Evolutionary conservation across 768 basidiomycete species (phyloP).

Genomic region (Auriscalpium orientale): DNA sequence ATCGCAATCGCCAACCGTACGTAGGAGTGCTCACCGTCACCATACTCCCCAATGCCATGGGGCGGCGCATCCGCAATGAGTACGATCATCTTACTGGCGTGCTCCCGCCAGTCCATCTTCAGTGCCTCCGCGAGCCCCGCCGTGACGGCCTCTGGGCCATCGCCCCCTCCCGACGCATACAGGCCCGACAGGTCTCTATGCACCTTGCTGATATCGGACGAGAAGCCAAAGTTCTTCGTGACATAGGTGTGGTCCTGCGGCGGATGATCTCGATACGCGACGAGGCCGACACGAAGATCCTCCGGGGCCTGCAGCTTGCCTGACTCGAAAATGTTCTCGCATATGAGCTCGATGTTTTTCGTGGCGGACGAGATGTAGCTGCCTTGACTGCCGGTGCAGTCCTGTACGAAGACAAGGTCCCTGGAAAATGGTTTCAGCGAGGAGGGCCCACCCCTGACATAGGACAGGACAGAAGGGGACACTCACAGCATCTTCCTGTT

Average conservation of each 20-base stretch:
- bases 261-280: conserved; percentile 95
- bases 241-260: conserved; percentile 96
- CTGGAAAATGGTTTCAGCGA: conserved; percentile 28
- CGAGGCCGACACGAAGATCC: conserved; percentile 85
- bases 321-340: conserved; percentile 89
- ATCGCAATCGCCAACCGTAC: conserved; percentile 9
- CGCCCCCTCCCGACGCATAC: conserved; percentile 87
- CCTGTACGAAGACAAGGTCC: conserved; percentile 92
- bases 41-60: conserved; percentile 95
- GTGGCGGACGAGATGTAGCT: conserved; percentile 91
- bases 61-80: conserved; percentile 97
- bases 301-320: conserved; percentile 82
- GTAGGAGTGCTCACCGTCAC: conserved; percentile 60
- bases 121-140: conserved; percentile 83
- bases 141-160: conserved; percentile 96
- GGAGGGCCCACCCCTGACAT: neutral
- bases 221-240: conserved; percentile 90
- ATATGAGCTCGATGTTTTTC: conserved; percentile 94
- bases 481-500: conserved; percentile 72
- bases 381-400: conserved; percentile 89
- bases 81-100: conserved; percentile 92
- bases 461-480: conserved; percentile 4
- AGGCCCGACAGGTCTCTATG: conserved; percentile 76
- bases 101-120: conserved; percentile 84
- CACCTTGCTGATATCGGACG: conserved; percentile 83